These are phyloP conservation scores for Calendula officinalis DNA, from an alignment of 129 eudicot genomes.

Conservation along the genomic window DNA sequence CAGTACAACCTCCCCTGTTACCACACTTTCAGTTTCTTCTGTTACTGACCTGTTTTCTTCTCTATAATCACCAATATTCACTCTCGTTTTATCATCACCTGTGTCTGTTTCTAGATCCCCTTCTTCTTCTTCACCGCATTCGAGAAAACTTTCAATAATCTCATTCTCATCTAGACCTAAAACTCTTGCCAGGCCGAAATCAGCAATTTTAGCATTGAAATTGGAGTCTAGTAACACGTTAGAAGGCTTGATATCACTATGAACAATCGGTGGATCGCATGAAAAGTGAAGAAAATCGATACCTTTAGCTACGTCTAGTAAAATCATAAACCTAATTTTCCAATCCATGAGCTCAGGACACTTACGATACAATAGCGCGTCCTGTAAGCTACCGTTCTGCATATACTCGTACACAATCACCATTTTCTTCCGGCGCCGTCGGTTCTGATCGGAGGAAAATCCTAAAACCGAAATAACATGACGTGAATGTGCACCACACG, in stretches of 20 bases:
- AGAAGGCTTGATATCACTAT: slow-evolving; percentile 90
- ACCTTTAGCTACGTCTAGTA: slow-evolving; percentile 64
- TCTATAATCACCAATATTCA: slow-evolving; percentile 23
- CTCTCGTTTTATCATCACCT: slow-evolving; percentile 37
- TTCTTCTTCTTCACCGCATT: slow-evolving; percentile 48
- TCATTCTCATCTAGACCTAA: slow-evolving; percentile 52
- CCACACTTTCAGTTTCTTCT: slow-evolving; percentile 75
- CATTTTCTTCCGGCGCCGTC: slow-evolving; percentile 42
- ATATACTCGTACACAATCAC: slow-evolving; percentile 76
- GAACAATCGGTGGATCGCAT: slow-evolving; percentile 77
- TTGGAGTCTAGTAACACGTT: slow-evolving; percentile 67
- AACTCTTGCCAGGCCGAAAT: slow-evolving; percentile 79
- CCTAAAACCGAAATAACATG: slow-evolving; percentile 67
- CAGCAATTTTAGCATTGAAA: slow-evolving; percentile 79
- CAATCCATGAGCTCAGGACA: slow-evolving; percentile 72
- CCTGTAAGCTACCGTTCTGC: slow-evolving; percentile 91
- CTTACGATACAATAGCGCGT: slow-evolving; percentile 72
- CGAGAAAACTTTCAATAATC: slow-evolving; percentile 41
- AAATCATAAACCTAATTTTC: slow-evolving; percentile 59
- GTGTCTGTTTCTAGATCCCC: slow-evolving; percentile 36
- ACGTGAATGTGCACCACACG: slow-evolving; percentile 41
- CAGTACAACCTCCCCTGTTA: slow-evolving; percentile 63
- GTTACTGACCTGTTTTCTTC: slow-evolving; percentile 61
- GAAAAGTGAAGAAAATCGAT: slow-evolving; percentile 60
- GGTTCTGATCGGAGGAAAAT: slow-evolving; percentile 43